phyloP scores from a whole-genome alignment of 441 rosid genomes.

The Pelargonium fulgidum region DNA sequence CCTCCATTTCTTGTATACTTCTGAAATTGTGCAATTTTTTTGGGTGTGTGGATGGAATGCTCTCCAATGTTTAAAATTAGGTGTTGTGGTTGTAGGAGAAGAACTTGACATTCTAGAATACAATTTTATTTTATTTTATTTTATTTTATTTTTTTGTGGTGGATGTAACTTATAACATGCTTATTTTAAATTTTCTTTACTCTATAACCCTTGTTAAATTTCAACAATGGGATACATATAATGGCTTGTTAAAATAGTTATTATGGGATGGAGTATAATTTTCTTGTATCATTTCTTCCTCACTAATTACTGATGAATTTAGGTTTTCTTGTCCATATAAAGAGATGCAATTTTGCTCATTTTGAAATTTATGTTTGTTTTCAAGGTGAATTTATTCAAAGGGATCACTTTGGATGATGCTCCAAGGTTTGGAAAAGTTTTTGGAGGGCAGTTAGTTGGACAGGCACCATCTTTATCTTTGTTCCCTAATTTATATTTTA shows the following conservation, averaged over 20 bases:
- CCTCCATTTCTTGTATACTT: too few relatives aligned
- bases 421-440: constrained; percentile 81
- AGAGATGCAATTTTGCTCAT: not conserved
- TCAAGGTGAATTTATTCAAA: constrained; percentile 74
- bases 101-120: too few relatives aligned
- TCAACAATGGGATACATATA: too few relatives aligned
- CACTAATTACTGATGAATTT: not conserved
- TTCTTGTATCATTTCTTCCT: constrained; percentile 1
- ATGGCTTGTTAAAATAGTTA: not conserved
- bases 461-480: constrained; percentile 46
- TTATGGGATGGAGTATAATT: not conserved
- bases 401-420: constrained; percentile 86
- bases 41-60: too few relatives aligned
- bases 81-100: too few relatives aligned
- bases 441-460: constrained; percentile 92
- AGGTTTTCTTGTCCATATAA: not conserved
- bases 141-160: too few relatives aligned
- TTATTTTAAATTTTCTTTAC: too few relatives aligned
- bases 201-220: too few relatives aligned
- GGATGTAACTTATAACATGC: too few relatives aligned
- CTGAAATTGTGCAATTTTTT: too few relatives aligned
- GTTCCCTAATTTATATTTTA: not conserved
- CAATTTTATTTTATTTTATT: too few relatives aligned
- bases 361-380: constrained; percentile 14
- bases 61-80: too few relatives aligned